A percentile compares a stretch with the other conserved stretches of the same genome.
Conservation (phyloP, 495 filamentous ascomycete genomes). For the Mycothermus thermophilus region DNA sequence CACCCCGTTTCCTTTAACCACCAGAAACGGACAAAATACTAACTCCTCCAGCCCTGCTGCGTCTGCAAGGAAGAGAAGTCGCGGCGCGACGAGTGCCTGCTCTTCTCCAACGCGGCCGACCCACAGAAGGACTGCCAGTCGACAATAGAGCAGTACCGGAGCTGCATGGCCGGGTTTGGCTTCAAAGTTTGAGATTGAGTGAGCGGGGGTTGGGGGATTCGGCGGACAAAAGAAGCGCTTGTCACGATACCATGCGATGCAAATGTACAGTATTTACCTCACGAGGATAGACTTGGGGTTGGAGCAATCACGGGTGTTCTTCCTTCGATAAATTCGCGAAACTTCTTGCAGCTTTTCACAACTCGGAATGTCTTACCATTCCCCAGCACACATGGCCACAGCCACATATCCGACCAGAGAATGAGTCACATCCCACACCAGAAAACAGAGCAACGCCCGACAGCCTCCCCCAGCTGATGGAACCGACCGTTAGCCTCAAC, state of each 20-base stretch:
- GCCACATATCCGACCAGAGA: too few relatives aligned
- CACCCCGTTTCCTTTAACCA: too few relatives aligned
- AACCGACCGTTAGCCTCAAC: too few relatives aligned
- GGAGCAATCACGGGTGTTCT: too few relatives aligned
- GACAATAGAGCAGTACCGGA: slow-evolving; percentile 71
- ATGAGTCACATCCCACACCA: too few relatives aligned
- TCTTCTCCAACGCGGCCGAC: slow-evolving; percentile 71
- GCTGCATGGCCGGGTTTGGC: slow-evolving; percentile 86
- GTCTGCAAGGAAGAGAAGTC: slow-evolving; percentile 95
- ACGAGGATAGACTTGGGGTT: slow-evolving; percentile 5
- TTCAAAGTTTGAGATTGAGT: slow-evolving; percentile 63
- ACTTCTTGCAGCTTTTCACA: slow-evolving; percentile 1
- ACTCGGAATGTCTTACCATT: too few relatives aligned
- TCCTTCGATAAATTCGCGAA: background rate
- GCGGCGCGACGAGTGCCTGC: slow-evolving; percentile 93
- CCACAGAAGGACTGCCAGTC: slow-evolving; percentile 67
- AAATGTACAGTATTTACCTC: background rate
- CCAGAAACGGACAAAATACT: too few relatives aligned
- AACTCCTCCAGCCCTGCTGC: slow-evolving; percentile 94
- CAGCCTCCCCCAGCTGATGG: too few relatives aligned
- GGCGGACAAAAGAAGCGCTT: background rate
- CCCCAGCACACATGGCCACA: too few relatives aligned
- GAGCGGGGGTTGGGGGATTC: background rate
- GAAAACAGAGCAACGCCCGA: too few relatives aligned
- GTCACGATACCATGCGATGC: slow-evolving; percentile 8